Conservation (phyloP, 1,139 yeast species). For the Blastobotrys proliferans region DNA sequence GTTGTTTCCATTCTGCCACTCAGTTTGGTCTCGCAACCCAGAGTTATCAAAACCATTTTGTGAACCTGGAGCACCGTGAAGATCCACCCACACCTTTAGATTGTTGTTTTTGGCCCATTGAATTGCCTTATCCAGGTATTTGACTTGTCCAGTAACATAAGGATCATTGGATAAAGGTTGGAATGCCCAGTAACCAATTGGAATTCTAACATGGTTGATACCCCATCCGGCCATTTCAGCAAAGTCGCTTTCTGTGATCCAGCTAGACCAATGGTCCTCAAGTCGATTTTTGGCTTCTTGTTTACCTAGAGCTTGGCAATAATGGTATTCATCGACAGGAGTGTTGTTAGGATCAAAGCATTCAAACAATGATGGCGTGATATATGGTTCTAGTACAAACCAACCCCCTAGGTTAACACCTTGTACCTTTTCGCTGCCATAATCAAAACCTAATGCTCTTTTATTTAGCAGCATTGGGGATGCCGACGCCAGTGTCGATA, state of each 20-base stretch:
- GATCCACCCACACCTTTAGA: slow-evolving; percentile 82
- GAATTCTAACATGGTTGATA: slow-evolving; percentile 81
- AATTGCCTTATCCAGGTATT: slow-evolving; percentile 69
- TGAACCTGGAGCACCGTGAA: slow-evolving; percentile 97
- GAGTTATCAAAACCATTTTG: slow-evolving; percentile 97
- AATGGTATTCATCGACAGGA: slow-evolving; percentile 87
- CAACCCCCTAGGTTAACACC: slow-evolving; percentile 94
- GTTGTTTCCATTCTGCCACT: slow-evolving; percentile 50
- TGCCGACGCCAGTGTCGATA: slow-evolving; percentile 1
- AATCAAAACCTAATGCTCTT: slow-evolving; percentile 38
- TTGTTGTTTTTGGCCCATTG: slow-evolving; percentile 64
- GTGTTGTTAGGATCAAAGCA: slow-evolving; percentile 37
- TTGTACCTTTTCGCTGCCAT: slow-evolving; percentile 48
- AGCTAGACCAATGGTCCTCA: slow-evolving; percentile 70
- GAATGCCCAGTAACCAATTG: slow-evolving; percentile 97
- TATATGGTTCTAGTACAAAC: slow-evolving; percentile 80
- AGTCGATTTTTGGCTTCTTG: slow-evolving; percentile 51
- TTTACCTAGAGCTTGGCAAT: slow-evolving; percentile 58
- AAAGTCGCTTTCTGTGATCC: slow-evolving; percentile 75
- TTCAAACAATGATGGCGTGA: slow-evolving; percentile 77
- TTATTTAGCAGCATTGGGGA: slow-evolving; percentile 8
- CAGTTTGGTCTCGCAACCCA: slow-evolving; percentile 65
- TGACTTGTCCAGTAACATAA: slow-evolving; percentile 79
- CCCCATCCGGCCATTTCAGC: slow-evolving; percentile 58
- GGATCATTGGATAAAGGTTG: slow-evolving; percentile 63